Base-by-base conservation (phyloP, 768 basidiomycete genomes). In the Suillus ampliporus region DNA sequence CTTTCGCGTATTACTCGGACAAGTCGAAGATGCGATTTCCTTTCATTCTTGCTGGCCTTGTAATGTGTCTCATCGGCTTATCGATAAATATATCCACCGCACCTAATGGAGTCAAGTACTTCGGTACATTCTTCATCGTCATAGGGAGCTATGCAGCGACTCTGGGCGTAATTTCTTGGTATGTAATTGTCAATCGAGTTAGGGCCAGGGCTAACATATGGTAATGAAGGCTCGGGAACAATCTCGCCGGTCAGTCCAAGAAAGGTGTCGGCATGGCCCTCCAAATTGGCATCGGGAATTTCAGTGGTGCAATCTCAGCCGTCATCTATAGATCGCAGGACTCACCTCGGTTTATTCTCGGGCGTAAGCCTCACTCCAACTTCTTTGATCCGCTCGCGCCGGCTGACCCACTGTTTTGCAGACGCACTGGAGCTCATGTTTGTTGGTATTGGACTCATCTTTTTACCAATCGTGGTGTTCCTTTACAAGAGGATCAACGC, bases 391-490 rank as follows among this genome's bases (percentile, higher is more conserved):
- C 34, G 38, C 53, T 57, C 58, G 26, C 35, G 28, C 9, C 9
- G 26, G 15, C 21, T 38, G 4, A 54, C 10, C 10, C 5, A 5
- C 21, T 10, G 2, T 21, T 17, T 50, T 51, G 38, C 51, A 89
- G 89, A 89, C 67, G 86, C 77, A 1, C 56, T 88, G 15, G 88
- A 89, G 71, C 76, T 90, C 23, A 88, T 88, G 86, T 88, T 90
- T 61, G 80, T 89, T 21, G 84, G 84, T 4, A 86, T 91, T 37
- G 89, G 89, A 0, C 76, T 89, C 67, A 77, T 89, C 8, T 69
- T 73, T 34, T 66, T 86, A 1, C 85, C 85, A 0, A 73, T 84
- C 26, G 76, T 82, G 13, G 79, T 84, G 6, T 40, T 87, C 7
- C 50, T 73, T 2, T 90, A 90, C 69, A 80, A 58, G 41, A 79